These are phyloP conservation scores for Bothriochloa decipiens DNA, from an alignment of 176 grass and related monocot genomes.

Conservation along the genomic window DNA sequence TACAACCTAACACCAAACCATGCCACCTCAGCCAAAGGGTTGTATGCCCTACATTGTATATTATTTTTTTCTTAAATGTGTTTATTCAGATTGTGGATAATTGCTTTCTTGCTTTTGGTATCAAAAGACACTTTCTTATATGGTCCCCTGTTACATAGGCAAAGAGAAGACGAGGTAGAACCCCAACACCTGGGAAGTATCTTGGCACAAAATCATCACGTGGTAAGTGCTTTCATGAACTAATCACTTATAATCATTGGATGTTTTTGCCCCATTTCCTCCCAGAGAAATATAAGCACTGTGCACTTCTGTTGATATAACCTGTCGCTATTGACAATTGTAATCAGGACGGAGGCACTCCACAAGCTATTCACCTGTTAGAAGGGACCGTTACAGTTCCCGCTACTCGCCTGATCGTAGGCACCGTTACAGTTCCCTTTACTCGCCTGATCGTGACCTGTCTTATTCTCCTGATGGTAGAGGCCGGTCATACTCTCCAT, in stretches of 20 bases:
- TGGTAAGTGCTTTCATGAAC: conserved; percentile 32
- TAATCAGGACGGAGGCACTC: conserved; percentile 44
- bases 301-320: not conserved
- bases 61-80: conserved; percentile 29
- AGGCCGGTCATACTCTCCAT: conserved; percentile 9
- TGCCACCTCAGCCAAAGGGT: conserved; percentile 64
- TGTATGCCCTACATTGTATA: conserved; percentile 57
- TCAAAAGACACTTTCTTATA: conserved; percentile 29
- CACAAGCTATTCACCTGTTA: conserved; percentile 39
- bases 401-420: conserved; percentile 54
- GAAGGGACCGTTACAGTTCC: conserved; percentile 51
- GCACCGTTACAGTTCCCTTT: conserved; percentile 49
- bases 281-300: not conserved
- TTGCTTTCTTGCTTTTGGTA: not conserved
- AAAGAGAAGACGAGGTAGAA: conserved; percentile 69
- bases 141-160: conserved; percentile 47
- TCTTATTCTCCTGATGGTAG: conserved; percentile 57
- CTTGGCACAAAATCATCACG: conserved; percentile 59
- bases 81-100: conserved; percentile 14
- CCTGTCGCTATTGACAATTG: not conserved
- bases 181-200: conserved; percentile 85
- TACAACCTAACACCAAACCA: conserved; percentile 64
- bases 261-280: not conserved
- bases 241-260: not conserved
- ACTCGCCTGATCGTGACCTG: conserved; percentile 44